Base-by-base conservation (phyloP, 2,329 filamentous ascomycete species). In the Colletotrichum acutatum region DNA sequence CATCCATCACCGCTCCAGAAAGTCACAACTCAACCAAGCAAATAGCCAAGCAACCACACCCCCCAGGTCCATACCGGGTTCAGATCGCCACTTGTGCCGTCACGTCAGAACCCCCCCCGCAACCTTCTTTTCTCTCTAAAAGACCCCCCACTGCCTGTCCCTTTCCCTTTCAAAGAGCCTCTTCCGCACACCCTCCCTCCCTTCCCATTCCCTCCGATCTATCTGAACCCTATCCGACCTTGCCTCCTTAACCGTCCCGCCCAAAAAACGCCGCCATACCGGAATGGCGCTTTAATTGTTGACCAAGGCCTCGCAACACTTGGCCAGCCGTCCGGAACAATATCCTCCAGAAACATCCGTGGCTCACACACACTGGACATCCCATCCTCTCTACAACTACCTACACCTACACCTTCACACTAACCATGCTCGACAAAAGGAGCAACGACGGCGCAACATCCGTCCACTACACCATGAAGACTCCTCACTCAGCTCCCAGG, bases 391-490 rank as follows among this genome's bases (percentile, higher is more conserved):
- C 24, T 61, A 37, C 65, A 60, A 58, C 68, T 54, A 71, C 37
- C 37, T 42, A 42, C 37, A 42, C 37, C 37, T 42, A 16, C 34
- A 16, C 12, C 16, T n/a, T n/a, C 14, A 42, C 72, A 77, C 74
- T 63, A 76, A 76, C 74, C 75, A 81, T 82, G 79, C 79, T 78
- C 76, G 80, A 80, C 71, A 78, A 79, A 34, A 81, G 81, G 75
- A 77, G 74, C 61, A 79, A 74, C 76, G 82, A 84, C 75, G 78
- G 82, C 30, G 74, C 79, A 63, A 74, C 75, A 61, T 65, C 66
- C 56, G 73, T 84, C 68, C 83, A 84, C 68, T 85, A 83, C 79
- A 84, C 82, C 58, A 87, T 88, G 85, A 88, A 86, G 79, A 84
- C 86, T 46, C 78, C 81, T 28, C 68, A 74, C 34, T 68, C 80